These are phyloP conservation scores for Cronartium ribicola DNA, from an alignment of 1,284 basidiomycete species.

Conservation along the genomic window DNA sequence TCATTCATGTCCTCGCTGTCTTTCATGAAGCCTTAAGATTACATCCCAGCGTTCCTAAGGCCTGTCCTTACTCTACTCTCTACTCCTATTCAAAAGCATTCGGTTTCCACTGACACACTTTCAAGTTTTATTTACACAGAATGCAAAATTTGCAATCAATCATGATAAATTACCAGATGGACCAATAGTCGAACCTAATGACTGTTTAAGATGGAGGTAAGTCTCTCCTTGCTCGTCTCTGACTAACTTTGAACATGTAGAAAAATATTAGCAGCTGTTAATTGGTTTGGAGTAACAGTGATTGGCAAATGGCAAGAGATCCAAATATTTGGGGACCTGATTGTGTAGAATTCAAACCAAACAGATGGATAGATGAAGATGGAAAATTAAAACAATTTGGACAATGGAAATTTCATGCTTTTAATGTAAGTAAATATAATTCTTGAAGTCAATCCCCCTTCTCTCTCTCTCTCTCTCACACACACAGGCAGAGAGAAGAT, in stretches of 20 bases:
- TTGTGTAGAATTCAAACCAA: slow-evolving; percentile 43
- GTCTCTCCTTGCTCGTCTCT: too few species aligned
- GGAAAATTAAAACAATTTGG: slow-evolving; percentile 32
- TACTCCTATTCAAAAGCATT: background rate
- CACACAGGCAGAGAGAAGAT: too few species aligned
- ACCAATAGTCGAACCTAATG: slow-evolving; percentile 25
- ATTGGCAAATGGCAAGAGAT: slow-evolving; percentile 45
- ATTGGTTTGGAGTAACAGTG: slow-evolving; percentile 35
- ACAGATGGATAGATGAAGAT: slow-evolving; percentile 42
- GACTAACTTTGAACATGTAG: too few species aligned
- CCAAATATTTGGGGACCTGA: slow-evolving; percentile 45
- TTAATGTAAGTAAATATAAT: slow-evolving; percentile 42
- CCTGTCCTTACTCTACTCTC: slow-evolving; percentile 2
- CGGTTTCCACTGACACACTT: background rate
- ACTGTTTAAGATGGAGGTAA: slow-evolving; percentile 41
- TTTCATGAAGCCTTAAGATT: slow-evolving; percentile 45
- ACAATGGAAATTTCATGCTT: slow-evolving; percentile 43
- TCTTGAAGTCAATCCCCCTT: too few species aligned
- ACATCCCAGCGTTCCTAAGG: slow-evolving; percentile 44
- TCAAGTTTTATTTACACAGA: slow-evolving; percentile 19
- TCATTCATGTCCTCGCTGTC: slow-evolving; percentile 41
- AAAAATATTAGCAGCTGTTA: too few species aligned
- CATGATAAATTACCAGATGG: slow-evolving; percentile 41
- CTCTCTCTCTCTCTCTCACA: too few species aligned
- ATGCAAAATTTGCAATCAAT: slow-evolving; percentile 41